Percentiles rank a stretch among this genome's conserved stretches.
These are phyloP conservation scores for Sambucus nigra DNA, from an alignment of 129 eudicot genomes.

Conservation along the genomic window DNA sequence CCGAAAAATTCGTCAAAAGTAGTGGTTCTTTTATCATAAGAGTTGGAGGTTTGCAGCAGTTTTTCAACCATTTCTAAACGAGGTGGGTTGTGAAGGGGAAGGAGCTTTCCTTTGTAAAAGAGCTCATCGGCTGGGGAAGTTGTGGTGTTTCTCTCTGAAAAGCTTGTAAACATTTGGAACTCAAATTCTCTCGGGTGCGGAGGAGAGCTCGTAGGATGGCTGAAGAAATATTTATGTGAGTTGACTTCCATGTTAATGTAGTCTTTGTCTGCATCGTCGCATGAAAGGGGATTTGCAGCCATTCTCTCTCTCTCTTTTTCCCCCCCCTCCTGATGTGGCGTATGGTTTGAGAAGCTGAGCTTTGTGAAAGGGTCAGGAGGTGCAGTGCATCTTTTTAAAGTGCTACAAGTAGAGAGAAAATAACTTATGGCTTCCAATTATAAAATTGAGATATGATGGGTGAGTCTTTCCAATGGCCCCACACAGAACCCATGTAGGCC, in stretches of 20 bases:
- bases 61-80: conserved; percentile 76
- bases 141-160: conserved; percentile 49
- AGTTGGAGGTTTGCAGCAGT: conserved; percentile 30
- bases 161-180: conserved; percentile 76
- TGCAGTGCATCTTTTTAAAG: conserved; percentile 7
- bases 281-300: conserved; percentile 15
- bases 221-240: conserved; percentile 20
- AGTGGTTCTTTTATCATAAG: conserved; percentile 21
- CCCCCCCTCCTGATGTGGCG: conserved; percentile 8
- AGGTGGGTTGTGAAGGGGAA: conserved; percentile 81
- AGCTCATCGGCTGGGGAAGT: conserved; percentile 93
- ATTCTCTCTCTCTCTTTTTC: conserved; percentile 8
- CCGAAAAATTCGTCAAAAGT: conserved; percentile 38
- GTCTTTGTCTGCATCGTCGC: conserved; percentile 35
- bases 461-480: conserved; percentile 18
- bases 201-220: conserved; percentile 21
- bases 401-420: conserved; percentile 2
- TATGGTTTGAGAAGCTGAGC: conserved; percentile 16
- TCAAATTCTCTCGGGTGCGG: conserved; percentile 53
- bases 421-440: background rate
- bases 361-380: conserved; percentile 18
- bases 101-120: conserved; percentile 89
- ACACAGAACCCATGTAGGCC: conserved; percentile 19
- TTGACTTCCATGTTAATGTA: conserved; percentile 82
- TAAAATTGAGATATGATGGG: conserved; percentile 16